Evolutionary conservation across 495 filamentous ascomycete genomes (phyloP).

Genomic region (Daldinia concentrica): DNA sequence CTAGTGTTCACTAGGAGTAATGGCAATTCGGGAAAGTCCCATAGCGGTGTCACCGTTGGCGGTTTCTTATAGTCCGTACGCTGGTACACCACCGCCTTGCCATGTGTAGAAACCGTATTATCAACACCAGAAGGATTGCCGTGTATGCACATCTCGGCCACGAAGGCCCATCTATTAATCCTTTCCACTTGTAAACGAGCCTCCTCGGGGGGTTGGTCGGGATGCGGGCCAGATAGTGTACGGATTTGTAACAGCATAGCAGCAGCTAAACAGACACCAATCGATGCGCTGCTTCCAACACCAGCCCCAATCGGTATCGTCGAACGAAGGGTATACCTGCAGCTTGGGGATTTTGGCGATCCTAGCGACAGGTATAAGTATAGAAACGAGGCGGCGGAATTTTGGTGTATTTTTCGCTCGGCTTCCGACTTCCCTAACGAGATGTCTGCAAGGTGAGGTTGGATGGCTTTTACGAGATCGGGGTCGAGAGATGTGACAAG

Average conservation of each 20-base stretch:
- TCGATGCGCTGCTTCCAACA: slow-evolving; percentile 90
- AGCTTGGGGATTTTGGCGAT: slow-evolving; percentile 76
- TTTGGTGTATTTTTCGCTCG: slow-evolving; percentile 79
- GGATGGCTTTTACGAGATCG: slow-evolving; percentile 78
- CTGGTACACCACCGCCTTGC: slow-evolving; percentile 92
- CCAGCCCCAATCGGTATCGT: slow-evolving; percentile 94
- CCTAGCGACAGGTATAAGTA: slow-evolving; percentile 93
- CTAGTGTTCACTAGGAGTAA: slow-evolving; percentile 88
- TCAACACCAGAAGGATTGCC: slow-evolving; percentile 96
- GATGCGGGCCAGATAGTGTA: slow-evolving; percentile 85
- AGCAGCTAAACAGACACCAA: slow-evolving; percentile 86
- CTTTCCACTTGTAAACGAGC: slow-evolving; percentile 85
- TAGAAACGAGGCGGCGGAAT: slow-evolving; percentile 83
- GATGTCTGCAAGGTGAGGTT: slow-evolving; percentile 76
- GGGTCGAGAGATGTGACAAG: slow-evolving; percentile 84
- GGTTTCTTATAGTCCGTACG: slow-evolving; percentile 80
- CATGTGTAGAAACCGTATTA: slow-evolving; percentile 93
- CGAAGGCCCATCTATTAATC: slow-evolving; percentile 97
- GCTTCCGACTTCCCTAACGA: slow-evolving; percentile 70
- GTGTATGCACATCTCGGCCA: slow-evolving; percentile 96
- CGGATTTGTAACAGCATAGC: slow-evolving; percentile 89
- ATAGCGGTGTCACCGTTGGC: slow-evolving; percentile 77
- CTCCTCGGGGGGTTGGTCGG: slow-evolving; percentile 84
- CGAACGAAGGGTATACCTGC: slow-evolving; percentile 89
- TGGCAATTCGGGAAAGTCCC: slow-evolving; percentile 88